These are phyloP conservation scores for Vigna hirtella DNA, from an alignment of 306 rosid genomes.

Conservation along the genomic window DNA sequence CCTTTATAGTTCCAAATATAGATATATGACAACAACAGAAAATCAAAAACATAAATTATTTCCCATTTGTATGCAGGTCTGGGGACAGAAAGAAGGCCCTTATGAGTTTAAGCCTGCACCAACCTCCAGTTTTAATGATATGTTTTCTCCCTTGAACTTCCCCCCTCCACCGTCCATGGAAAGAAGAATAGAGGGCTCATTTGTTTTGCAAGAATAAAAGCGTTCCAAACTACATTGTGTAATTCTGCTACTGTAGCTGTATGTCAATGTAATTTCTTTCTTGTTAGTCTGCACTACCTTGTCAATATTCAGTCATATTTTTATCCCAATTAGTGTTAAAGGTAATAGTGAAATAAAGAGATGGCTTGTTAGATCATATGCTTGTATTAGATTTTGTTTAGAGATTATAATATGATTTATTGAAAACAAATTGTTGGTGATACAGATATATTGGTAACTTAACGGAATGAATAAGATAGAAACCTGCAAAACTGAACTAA, in stretches of 20 bases:
- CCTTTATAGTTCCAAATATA: constrained; percentile 11
- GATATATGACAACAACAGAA: neutral
- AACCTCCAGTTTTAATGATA: constrained; percentile 66
- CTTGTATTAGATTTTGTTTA: constrained; percentile 13
- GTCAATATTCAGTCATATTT: constrained; percentile 44
- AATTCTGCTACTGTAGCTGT: constrained; percentile 39
- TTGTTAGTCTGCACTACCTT: constrained; percentile 30
- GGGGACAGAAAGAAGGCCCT: constrained; percentile 95
- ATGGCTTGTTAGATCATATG: neutral
- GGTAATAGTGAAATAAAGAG: constrained; percentile 40
- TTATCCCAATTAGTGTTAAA: constrained; percentile 25
- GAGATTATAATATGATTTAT: neutral
- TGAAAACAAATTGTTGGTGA: neutral
- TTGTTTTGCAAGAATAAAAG: constrained; percentile 73
- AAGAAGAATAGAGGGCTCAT: constrained; percentile 92
- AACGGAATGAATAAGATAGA: constrained; percentile 14
- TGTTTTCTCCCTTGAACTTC: constrained; percentile 66
- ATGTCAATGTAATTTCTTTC: constrained; percentile 37
- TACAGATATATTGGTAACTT: neutral
- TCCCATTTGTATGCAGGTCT: constrained; percentile 63
- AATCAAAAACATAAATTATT: constrained; percentile 8
- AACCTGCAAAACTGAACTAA: constrained; percentile 19
- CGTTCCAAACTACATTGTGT: constrained; percentile 42
- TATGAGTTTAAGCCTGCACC: constrained; percentile 87
- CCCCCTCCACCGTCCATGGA: constrained; percentile 66